Evolutionary conservation across 208 protist genomes (phyloP).

Genomic region (Leishmania arabica): DNA sequence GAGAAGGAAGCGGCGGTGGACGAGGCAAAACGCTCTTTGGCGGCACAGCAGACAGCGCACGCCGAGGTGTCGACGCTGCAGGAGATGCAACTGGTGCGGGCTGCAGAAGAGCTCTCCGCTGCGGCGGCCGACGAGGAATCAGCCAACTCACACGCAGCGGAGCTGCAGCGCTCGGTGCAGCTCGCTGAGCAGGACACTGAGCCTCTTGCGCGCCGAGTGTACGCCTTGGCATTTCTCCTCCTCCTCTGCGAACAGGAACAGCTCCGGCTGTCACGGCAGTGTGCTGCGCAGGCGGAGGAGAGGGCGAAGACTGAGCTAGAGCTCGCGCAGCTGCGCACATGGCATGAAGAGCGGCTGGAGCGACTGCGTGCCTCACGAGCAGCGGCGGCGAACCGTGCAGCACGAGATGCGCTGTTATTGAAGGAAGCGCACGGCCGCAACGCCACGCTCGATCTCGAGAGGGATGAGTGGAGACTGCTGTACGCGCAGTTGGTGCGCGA

Average conservation of each 20-base stretch:
- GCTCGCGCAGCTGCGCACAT: constrained; percentile 21
- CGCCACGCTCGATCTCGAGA: constrained; percentile 36
- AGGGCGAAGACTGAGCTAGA: constrained; percentile 12
- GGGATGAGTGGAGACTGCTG: constrained; percentile 46
- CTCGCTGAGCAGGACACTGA: neutral
- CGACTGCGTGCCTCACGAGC: constrained; percentile 9
- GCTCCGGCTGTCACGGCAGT: neutral
- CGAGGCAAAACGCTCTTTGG: neutral
- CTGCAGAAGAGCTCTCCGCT: neutral
- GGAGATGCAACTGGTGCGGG: neutral
- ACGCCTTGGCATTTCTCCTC: constrained; percentile 5
- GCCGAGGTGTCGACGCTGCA: neutral
- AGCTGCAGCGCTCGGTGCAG: neutral
- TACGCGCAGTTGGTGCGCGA: constrained; percentile 29
- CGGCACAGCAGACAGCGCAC: constrained; percentile 2
- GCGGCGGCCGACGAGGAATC: neutral
- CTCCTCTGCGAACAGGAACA: constrained; percentile 1
- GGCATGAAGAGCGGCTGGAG: constrained; percentile 21
- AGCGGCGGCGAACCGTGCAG: constrained; percentile 3
- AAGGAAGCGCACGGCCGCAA: constrained; percentile 31
- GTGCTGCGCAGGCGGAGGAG: constrained; percentile 8
- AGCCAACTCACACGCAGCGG: neutral
- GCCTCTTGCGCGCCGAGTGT: neutral
- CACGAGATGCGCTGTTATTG: neutral
- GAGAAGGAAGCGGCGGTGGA: neutral